Evolutionary conservation across 2,329 filamentous ascomycete species (phyloP).

Genomic region (Fusarium devonianum): DNA sequence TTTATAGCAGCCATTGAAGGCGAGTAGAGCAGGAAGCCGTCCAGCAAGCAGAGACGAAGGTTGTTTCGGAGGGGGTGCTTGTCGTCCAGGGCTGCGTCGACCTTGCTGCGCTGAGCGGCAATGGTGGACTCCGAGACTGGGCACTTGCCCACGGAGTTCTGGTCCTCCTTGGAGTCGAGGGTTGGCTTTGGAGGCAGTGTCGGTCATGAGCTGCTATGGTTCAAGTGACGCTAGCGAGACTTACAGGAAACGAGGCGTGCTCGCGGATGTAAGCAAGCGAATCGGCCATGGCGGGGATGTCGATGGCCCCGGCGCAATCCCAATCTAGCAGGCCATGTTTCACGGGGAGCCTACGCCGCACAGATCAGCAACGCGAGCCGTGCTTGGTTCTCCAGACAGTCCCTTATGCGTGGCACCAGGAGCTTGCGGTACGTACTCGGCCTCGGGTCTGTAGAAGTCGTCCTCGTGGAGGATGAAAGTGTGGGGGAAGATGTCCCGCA

Average conservation of each 20-base stretch:
- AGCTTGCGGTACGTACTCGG: slow-evolving; percentile 60
- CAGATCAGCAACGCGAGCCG: slow-evolving; percentile 4
- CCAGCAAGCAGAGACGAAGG: slow-evolving; percentile 73
- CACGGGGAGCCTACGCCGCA: slow-evolving; percentile 55
- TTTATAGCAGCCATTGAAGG: slow-evolving; percentile 62
- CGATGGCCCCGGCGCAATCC: slow-evolving; percentile 85
- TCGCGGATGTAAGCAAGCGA: slow-evolving; percentile 74
- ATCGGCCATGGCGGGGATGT: slow-evolving; percentile 71
- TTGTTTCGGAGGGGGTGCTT: slow-evolving; percentile 48
- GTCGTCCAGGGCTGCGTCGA: slow-evolving; percentile 55
- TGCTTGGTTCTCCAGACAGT: background rate
- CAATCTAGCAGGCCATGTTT: slow-evolving; percentile 78
- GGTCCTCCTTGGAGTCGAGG: slow-evolving; percentile 58
- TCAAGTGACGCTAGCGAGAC: slow-evolving; percentile 37
- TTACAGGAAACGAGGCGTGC: slow-evolving; percentile 70
- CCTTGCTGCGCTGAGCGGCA: slow-evolving; percentile 54
- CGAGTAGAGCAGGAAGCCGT: slow-evolving; percentile 87
- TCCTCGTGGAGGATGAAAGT: slow-evolving; percentile 91
- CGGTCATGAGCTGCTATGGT: background rate
- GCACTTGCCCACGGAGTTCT: slow-evolving; percentile 65
- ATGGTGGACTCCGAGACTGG: slow-evolving; percentile 60
- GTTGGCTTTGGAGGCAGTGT: slow-evolving; percentile 36
- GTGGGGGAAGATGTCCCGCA: slow-evolving; percentile 80
- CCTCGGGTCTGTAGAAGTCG: slow-evolving; percentile 90
- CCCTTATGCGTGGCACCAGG: background rate